A percentile compares a stretch with the other conserved stretches of the same genome.
Evolutionary conservation across 148 eudicot genomes (phyloP).

Genomic region (Rhododendron griersonianum): DNA sequence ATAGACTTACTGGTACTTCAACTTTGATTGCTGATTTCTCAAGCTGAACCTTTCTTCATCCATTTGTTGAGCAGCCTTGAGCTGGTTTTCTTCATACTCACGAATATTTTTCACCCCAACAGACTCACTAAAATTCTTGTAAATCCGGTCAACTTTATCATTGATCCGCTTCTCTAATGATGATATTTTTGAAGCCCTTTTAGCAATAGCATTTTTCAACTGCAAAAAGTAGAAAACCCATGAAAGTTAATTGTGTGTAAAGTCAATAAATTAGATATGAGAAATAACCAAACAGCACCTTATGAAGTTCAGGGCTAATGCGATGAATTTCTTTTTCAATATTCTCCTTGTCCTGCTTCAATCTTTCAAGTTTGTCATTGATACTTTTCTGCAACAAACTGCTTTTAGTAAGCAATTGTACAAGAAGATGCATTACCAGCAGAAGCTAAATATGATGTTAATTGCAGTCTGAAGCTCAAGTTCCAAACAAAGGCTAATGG

Average conservation of each 20-base stretch:
- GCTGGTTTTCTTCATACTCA: conserved; percentile 93
- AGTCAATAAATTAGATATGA: neutral
- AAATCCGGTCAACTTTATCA: conserved; percentile 69
- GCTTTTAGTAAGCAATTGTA: neutral
- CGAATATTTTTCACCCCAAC: conserved; percentile 87
- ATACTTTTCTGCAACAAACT: conserved; percentile 69
- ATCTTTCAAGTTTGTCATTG: conserved; percentile 58
- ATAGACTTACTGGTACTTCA: conserved; percentile 84
- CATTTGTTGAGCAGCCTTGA: conserved; percentile 66
- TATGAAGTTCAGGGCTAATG: conserved; percentile 58
- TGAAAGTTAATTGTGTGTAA: neutral
- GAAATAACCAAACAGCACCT: conserved; percentile 35
- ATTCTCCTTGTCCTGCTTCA: conserved; percentile 62
- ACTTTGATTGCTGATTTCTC: conserved; percentile 85
- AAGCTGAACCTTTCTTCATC: conserved; percentile 73
- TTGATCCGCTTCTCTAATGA: conserved; percentile 77
- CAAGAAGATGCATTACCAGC: conserved; percentile 9
- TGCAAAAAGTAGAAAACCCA: conserved; percentile 31
- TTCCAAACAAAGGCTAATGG: neutral
- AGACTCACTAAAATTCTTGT: conserved; percentile 79
- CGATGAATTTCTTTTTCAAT: conserved; percentile 57
- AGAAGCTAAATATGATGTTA: neutral
- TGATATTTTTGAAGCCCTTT: conserved; percentile 54
- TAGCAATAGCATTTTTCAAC: conserved; percentile 44
- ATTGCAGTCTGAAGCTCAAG: neutral